Evolutionary conservation across 768 basidiomycete species (phyloP).

Genomic region (Russula sp.): DNA sequence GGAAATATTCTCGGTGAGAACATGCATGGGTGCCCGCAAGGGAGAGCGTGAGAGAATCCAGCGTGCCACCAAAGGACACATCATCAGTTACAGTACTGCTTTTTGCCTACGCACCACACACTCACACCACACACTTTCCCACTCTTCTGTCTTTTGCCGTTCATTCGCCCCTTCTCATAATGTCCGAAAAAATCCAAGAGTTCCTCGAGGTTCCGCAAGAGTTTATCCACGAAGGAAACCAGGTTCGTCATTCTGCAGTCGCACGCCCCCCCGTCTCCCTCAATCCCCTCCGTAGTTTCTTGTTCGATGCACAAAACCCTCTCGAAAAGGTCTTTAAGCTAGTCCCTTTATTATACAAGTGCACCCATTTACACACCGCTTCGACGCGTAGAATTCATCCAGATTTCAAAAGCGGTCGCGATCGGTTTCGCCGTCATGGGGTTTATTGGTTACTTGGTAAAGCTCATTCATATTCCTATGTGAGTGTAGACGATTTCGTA

Average conservation of each 20-base stretch:
- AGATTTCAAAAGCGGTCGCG: slow-evolving; percentile 94
- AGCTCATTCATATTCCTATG: slow-evolving; percentile 98
- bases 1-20: slow-evolving; percentile 13
- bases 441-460: slow-evolving; percentile 98
- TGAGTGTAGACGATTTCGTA: slow-evolving; percentile 45
- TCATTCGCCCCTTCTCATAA: slow-evolving; percentile 41
- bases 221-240: slow-evolving; percentile 90
- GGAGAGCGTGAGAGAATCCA: neutral
- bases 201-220: slow-evolving; percentile 89
- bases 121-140: neutral
- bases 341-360: neutral
- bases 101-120: slow-evolving; percentile 5
- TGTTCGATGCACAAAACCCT: slow-evolving; percentile 96
- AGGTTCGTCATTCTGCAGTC: slow-evolving; percentile 47
- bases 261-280: neutral
- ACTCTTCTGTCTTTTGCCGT: slow-evolving; percentile 10
- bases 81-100: slow-evolving; percentile 2
- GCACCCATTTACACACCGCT: slow-evolving; percentile 5
- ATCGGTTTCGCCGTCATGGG: slow-evolving; percentile 99
- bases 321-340: slow-evolving; percentile 73
- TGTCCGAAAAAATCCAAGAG: slow-evolving; percentile 90
- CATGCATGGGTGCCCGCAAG: slow-evolving; percentile 8
- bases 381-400: slow-evolving; percentile 70
- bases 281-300: slow-evolving; percentile 64
- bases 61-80: neutral